Percentiles rank a stretch among this genome's conserved stretches.
These are phyloP conservation scores for Yamadazyma sp. DNA, from an alignment of 1,139 yeast genomes.

Conservation along the genomic window DNA sequence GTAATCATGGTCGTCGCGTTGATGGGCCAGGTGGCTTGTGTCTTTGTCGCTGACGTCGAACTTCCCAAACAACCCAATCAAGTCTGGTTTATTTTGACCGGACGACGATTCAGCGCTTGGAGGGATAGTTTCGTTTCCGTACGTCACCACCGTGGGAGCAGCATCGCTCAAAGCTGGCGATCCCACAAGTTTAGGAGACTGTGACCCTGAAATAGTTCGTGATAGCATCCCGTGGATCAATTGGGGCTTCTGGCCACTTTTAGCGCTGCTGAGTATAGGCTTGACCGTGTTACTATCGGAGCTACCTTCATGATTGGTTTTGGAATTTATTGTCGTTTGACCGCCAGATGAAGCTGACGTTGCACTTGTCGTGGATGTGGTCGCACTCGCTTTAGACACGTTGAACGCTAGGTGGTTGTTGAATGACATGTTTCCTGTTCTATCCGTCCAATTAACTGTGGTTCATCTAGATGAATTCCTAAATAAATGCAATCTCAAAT, in stretches of 20 bases:
- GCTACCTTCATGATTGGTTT: neutral
- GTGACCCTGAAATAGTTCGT: constrained; percentile 11
- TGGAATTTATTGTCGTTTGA: constrained; percentile 6
- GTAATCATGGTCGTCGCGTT: constrained; percentile 12
- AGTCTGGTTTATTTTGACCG: constrained; percentile 21
- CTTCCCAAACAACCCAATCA: constrained; percentile 42
- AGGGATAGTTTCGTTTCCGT: constrained; percentile 15
- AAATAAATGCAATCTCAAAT: too few species aligned
- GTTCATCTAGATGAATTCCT: neutral
- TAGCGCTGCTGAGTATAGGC: constrained; percentile 1
- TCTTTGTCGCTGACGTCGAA: constrained; percentile 27
- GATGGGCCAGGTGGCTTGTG: constrained; percentile 3
- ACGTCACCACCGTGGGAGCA: constrained; percentile 29
- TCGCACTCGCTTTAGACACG: constrained; percentile 42
- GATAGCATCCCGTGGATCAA: constrained; percentile 21
- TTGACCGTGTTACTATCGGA: neutral
- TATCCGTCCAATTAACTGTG: neutral
- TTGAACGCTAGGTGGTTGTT: constrained; percentile 38
- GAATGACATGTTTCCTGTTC: constrained; percentile 13
- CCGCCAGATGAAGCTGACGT: constrained; percentile 28
- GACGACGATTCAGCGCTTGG: neutral
- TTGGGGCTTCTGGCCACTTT: constrained; percentile 14
- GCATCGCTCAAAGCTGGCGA: constrained; percentile 17
- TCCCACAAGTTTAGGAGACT: constrained; percentile 8
- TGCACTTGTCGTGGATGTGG: constrained; percentile 44